A percentile compares a stretch with the other conserved stretches of the same genome.
Conservation (phyloP, 176 grass and related monocot species). For the Oryza punctata region DNA sequence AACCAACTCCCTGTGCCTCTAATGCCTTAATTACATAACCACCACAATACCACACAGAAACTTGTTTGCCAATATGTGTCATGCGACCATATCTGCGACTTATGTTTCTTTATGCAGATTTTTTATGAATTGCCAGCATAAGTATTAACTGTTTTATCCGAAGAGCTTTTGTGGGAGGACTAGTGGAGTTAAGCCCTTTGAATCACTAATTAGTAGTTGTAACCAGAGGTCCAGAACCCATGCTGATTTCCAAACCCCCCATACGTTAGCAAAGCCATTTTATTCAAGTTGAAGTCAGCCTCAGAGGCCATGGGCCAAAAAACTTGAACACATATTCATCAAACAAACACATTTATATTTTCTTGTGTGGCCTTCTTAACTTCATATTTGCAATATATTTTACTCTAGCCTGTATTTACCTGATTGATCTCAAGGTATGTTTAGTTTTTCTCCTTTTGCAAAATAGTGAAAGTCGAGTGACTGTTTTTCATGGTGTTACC, state of each 20-base stretch:
- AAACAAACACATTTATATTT: conserved; percentile 3
- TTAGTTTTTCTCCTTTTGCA: not conserved
- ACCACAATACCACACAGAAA: not conserved
- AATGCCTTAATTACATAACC: not conserved
- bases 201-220: not conserved
- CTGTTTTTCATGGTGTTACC: not conserved
- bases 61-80: not conserved
- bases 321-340: not conserved
- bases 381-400: conserved; percentile 7
- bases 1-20: not conserved
- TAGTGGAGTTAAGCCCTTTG: not conserved
- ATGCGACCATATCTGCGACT: not conserved
- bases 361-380: conserved; percentile 1
- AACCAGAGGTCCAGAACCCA: not conserved
- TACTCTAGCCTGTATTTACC: not conserved
- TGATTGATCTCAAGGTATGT: not conserved
- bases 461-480: not conserved
- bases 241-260: not conserved
- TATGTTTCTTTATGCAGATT: not conserved
- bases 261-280: not conserved
- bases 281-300: not conserved
- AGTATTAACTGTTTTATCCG: not conserved
- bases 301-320: not conserved
- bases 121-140: not conserved
- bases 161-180: not conserved